These are phyloP conservation scores for Neurospora discreta DNA, from an alignment of 495 filamentous ascomycete genomes.

Conservation along the genomic window DNA sequence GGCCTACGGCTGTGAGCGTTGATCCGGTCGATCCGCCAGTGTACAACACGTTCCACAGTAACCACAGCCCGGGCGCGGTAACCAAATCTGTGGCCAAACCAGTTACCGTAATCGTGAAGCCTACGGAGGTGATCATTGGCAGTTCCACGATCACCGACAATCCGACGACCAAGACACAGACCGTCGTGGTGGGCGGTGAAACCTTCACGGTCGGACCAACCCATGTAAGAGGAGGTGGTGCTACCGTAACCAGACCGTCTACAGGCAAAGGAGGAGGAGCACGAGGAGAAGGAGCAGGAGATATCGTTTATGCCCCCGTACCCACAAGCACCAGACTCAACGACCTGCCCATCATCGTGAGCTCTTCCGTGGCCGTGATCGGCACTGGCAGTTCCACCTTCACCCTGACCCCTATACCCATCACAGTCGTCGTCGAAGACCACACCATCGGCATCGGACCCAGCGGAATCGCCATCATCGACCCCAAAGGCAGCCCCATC, in stretches of 20 bases:
- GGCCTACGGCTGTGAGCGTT: constrained; percentile 7
- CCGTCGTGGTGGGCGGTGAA: constrained; percentile 27
- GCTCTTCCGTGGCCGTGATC: constrained; percentile 32
- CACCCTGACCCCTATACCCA: constrained; percentile 20
- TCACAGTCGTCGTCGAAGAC: constrained; percentile 17
- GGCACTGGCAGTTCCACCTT: constrained; percentile 29
- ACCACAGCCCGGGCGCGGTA: constrained; percentile 1
- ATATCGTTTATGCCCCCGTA: constrained; percentile 14
- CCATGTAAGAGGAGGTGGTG: constrained; percentile 27
- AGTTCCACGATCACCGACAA: constrained; percentile 30
- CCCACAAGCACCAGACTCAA: constrained; percentile 27
- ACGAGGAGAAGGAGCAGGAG: constrained; percentile 1
- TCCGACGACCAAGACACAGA: constrained; percentile 21
- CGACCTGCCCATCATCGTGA: constrained; percentile 30
- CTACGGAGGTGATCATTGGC: constrained; percentile 31
- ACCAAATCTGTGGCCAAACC: constrained; percentile 3
- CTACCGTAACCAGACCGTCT: constrained; percentile 26
- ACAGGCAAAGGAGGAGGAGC: not conserved
- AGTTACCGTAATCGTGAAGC: constrained; percentile 28
- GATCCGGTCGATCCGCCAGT: constrained; percentile 20
- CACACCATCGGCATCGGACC: constrained; percentile 39
- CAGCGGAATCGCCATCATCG: constrained; percentile 26
- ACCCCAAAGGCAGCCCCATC: constrained; percentile 14
- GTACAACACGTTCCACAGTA: constrained; percentile 14
- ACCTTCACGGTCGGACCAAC: constrained; percentile 35